Base-by-base conservation (phyloP, 176 grass and related monocot species). In the Alloteropsis semialata region DNA sequence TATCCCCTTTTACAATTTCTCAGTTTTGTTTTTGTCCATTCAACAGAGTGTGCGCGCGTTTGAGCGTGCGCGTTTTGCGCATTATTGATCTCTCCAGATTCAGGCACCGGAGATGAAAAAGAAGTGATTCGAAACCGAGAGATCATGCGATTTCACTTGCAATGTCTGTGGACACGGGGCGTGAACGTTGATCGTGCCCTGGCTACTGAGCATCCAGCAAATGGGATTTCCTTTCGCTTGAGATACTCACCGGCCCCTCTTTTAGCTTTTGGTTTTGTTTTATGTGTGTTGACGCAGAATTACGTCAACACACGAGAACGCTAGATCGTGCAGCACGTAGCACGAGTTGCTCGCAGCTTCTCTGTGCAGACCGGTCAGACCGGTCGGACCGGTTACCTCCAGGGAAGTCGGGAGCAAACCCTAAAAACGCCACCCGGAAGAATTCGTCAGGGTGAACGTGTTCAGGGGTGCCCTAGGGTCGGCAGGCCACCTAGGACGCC, bases 211-310 rank as follows among this genome's bases (percentile, higher is more conserved):
- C 45, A 79, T 46, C 27, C 28, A 30, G 38, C 17, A 79, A 71
- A 33, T 29, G 4, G 46, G 41, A 25, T 60, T 63, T 71, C 16
- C 2, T 62, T 55, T 43, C 32, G 24, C n/a, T 76, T 76, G 68
- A 58, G 21, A 2, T 57, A 67, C 60, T 48, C 68, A 29, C 24
- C 19, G 10, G 43, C 6, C 21, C 3, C 3, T 32, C 51, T 76
- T 44, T 70, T 41, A 15, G 25, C 51, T 62, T 76, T 85, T 64
- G 49, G 19, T 85, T 63, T 46, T 89, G 16, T 71, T 85, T 82
- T 82, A 72, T 85, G n/a, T n/a, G n/a, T n/a, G n/a, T n/a, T n/a
- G n/a, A n/a, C n/a, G n/a, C n/a, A n/a, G n/a, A n/a, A n/a, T n/a
- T n/a, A n/a, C n/a, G n/a, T n/a, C n/a, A n/a, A n/a, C n/a, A n/a